Conservation (phyloP, 2,329 filamentous ascomycete species). For the Botrytis aclada region DNA sequence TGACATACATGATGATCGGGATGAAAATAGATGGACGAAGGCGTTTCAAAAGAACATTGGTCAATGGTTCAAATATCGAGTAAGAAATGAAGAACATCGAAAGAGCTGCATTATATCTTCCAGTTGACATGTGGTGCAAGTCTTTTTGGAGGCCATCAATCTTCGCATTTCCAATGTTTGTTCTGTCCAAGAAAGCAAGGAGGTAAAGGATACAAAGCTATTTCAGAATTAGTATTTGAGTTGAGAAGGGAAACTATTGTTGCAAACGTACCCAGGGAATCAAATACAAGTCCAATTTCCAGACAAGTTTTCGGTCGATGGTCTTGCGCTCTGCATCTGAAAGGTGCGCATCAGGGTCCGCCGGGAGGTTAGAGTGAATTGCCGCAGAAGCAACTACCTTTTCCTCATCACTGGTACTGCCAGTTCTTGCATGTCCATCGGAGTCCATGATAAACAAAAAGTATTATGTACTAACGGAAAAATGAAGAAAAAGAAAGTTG, state of each 20-base stretch:
- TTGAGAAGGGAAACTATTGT: background rate
- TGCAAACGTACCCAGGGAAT: slow-evolving; percentile 52
- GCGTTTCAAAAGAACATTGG: slow-evolving; percentile 69
- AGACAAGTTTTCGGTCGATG: slow-evolving; percentile 58
- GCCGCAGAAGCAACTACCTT: slow-evolving; percentile 8
- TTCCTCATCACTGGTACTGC: slow-evolving; percentile 17
- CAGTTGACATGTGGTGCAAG: slow-evolving; percentile 55
- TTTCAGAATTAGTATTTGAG: background rate
- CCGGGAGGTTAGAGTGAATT: slow-evolving; percentile 20
- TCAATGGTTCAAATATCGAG: slow-evolving; percentile 71
- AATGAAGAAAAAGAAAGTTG: background rate
- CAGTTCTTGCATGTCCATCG: background rate
- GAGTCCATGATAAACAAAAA: slow-evolving; percentile 13
- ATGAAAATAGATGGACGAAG: slow-evolving; percentile 76
- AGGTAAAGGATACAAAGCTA: slow-evolving; percentile 71
- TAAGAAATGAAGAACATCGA: slow-evolving; percentile 89
- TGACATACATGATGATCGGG: slow-evolving; percentile 71
- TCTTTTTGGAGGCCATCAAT: slow-evolving; percentile 59
- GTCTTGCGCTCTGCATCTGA: slow-evolving; percentile 59
- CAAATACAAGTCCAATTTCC: slow-evolving; percentile 58
- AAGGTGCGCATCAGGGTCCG: slow-evolving; percentile 62
- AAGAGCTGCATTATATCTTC: slow-evolving; percentile 70
- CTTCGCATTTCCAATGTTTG: slow-evolving; percentile 76
- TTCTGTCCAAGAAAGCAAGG: slow-evolving; percentile 70
- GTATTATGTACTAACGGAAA: background rate